Conservation (phyloP, 306 rosid species). For the Lupinus albus region DNA sequence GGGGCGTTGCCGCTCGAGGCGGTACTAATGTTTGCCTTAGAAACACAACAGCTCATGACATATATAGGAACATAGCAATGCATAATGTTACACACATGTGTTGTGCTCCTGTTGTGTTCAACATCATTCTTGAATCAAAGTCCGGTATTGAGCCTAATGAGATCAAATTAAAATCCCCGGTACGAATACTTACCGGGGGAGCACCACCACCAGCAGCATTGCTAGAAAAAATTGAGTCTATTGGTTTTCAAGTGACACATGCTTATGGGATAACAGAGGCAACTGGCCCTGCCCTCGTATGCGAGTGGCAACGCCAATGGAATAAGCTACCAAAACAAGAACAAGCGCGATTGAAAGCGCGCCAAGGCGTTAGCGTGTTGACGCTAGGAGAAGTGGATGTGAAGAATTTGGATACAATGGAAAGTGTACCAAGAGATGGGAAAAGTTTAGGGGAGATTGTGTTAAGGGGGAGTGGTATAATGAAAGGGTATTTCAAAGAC, state of each 20-base stretch:
- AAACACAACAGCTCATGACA: constrained; percentile 46
- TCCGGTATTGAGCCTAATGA: constrained; percentile 27
- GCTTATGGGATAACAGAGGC: constrained; percentile 74
- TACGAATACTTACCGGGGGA: constrained; percentile 27
- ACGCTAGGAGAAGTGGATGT: constrained; percentile 64
- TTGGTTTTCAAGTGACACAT: constrained; percentile 69
- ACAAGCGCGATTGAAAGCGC: constrained; percentile 56
- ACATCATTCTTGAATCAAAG: constrained; percentile 55
- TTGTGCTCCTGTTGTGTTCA: constrained; percentile 70
- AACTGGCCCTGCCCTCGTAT: constrained; percentile 58
- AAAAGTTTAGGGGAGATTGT: constrained; percentile 62
- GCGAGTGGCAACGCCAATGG: constrained; percentile 77
- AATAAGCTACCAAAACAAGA: constrained; percentile 38
- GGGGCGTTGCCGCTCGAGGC: constrained; percentile 80
- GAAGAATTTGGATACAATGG: constrained; percentile 54
- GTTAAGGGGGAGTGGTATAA: constrained; percentile 60
- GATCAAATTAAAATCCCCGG: too few species aligned
- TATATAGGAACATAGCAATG: constrained; percentile 44
- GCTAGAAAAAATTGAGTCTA: constrained; percentile 48
- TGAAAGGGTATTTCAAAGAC: constrained; percentile 73
- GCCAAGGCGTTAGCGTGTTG: constrained; percentile 62
- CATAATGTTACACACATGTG: constrained; percentile 76
- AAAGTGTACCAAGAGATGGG: constrained; percentile 58
- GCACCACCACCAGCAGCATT: constrained; percentile 67
- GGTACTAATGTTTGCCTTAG: constrained; percentile 72